Conservation (phyloP, 768 basidiomycete species). For the Rickenella mellea region DNA sequence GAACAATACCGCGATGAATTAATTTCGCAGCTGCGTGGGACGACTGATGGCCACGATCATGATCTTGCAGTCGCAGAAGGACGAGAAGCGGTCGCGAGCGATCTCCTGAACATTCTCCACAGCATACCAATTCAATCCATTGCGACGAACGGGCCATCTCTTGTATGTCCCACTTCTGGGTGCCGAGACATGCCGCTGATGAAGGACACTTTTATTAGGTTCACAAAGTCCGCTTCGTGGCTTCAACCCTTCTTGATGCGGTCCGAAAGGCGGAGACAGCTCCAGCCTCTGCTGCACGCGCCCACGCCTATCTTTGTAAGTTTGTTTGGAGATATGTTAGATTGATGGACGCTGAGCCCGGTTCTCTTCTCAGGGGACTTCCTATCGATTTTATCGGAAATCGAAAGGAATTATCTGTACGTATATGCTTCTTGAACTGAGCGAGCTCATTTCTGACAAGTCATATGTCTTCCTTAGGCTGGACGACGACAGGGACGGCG, state of each 20-base stretch:
- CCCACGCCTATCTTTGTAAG: conserved; percentile 81
- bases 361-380: conserved; percentile 64
- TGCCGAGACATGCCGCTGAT: conserved; percentile 1
- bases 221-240: conserved; percentile 89
- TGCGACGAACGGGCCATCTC: conserved; percentile 77
- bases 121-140: conserved; percentile 92
- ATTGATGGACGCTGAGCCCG: conserved; percentile 8
- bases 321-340: conserved; percentile 1
- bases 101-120: conserved; percentile 78
- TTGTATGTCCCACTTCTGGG: conserved; percentile 30
- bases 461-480: conserved; percentile 29
- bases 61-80: conserved; percentile 39
- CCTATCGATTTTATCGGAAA: conserved; percentile 82
- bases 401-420: conserved; percentile 83
- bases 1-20: conserved; percentile 90
- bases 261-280: conserved; percentile 75
- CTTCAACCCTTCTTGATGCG: conserved; percentile 79
- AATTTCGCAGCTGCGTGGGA: conserved; percentile 54
- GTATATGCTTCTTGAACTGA: conserved; percentile 14
- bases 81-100: conserved; percentile 77
- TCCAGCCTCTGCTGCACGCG: conserved; percentile 72
- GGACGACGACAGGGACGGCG: conserved; percentile 62
- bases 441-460: conserved; percentile 4
- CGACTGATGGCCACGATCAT: conserved; percentile 34
- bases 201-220: conserved; percentile 34